phyloP scores from a whole-genome alignment of 768 basidiomycete genomes.

The Rhizopogon sp. region DNA sequence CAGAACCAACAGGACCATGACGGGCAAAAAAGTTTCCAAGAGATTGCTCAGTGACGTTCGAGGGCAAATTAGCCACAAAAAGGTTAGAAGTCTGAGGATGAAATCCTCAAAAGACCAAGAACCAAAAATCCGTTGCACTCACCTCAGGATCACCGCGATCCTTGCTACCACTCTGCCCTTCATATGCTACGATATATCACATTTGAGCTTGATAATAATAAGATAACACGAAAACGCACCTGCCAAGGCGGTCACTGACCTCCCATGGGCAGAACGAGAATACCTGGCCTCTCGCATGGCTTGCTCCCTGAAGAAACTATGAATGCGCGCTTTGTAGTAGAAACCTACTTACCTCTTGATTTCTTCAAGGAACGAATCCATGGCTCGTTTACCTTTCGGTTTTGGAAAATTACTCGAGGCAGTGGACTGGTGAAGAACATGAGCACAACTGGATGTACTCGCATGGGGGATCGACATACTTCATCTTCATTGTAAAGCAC shows the following conservation, averaged over 20 bases:
- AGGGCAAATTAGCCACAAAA: constrained; percentile 91
- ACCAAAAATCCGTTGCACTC: constrained; percentile 10
- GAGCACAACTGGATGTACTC: neutral
- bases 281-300: constrained; percentile 85
- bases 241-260: constrained; percentile 89
- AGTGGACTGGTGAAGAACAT: constrained; percentile 36
- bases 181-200: constrained; percentile 54
- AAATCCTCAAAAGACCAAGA: constrained; percentile 2
- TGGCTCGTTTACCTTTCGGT: constrained; percentile 91
- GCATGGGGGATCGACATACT: constrained; percentile 16
- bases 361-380: constrained; percentile 95
- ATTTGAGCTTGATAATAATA: neutral
- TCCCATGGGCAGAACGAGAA: constrained; percentile 59
- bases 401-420: constrained; percentile 55
- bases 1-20: constrained; percentile 89
- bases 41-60: constrained; percentile 78
- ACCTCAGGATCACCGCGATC: constrained; percentile 88
- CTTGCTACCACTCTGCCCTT: constrained; percentile 85
- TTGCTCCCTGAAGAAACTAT: constrained; percentile 66
- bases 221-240: constrained; percentile 38
- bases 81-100: constrained; percentile 79
- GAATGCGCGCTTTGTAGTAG: neutral
- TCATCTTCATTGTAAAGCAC: constrained; percentile 29
- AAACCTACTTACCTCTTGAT: constrained; percentile 69
- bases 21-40: constrained; percentile 91